Evolutionary conservation across 192 early-diverging fungal species (phyloP).

Genomic region (Mortierella claussenii): DNA sequence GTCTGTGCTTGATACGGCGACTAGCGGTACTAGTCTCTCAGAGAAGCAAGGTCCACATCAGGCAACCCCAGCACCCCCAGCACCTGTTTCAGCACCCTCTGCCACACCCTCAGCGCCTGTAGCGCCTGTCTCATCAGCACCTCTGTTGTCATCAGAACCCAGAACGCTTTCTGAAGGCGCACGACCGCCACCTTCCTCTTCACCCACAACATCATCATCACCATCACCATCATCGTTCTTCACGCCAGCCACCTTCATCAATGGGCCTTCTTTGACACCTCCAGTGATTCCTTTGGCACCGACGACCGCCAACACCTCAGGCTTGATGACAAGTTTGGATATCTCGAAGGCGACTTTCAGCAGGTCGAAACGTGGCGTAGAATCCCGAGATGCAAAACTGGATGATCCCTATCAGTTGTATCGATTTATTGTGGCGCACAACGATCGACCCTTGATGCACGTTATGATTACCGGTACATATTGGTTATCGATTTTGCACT

Average conservation of each 20-base stretch:
- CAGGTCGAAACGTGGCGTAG: conserved; percentile 10
- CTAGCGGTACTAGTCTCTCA: neutral
- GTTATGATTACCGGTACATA: conserved; percentile 39
- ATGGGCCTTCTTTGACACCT: neutral
- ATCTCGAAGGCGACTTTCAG: conserved; percentile 42
- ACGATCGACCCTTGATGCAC: conserved; percentile 43
- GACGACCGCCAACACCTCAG: no score
- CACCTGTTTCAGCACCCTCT: conserved; percentile 2
- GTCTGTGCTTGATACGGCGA: neutral
- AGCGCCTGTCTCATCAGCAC: neutral
- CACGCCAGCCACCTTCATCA: neutral
- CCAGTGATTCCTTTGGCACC: no score
- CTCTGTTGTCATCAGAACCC: neutral
- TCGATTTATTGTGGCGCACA: conserved; percentile 53
- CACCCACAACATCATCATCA: neutral
- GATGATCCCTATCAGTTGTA: conserved; percentile 49
- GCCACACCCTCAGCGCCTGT: conserved; percentile 7
- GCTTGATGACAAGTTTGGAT: no score
- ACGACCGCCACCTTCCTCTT: no score
- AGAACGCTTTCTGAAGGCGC: no score
- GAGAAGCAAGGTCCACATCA: neutral
- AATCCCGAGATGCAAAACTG: conserved; percentile 24
- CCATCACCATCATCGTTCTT: neutral
- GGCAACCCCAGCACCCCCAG: conserved; percentile 1
- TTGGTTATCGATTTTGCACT: no score